Conservation (phyloP, 352 stramenopile genomes). For the Phytophthora niederhauseri region DNA sequence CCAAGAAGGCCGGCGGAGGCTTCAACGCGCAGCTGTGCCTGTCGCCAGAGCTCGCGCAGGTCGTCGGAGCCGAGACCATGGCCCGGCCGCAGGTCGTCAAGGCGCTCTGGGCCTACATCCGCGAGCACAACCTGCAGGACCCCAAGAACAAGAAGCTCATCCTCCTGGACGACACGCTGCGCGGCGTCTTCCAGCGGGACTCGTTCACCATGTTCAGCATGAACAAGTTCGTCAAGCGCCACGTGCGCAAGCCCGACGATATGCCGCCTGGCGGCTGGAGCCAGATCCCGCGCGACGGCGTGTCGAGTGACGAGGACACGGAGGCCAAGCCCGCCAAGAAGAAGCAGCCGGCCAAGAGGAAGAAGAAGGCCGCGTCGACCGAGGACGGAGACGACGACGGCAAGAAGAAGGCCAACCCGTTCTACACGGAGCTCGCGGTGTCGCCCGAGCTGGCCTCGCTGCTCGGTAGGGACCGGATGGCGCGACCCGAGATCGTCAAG, state of each 20-base stretch:
- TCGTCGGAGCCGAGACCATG: slow-evolving; percentile 89
- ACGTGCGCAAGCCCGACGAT: slow-evolving; percentile 78
- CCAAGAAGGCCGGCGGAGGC: slow-evolving; percentile 44
- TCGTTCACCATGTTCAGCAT: slow-evolving; percentile 91
- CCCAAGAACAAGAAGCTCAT: slow-evolving; percentile 95
- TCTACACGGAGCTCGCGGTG: slow-evolving; percentile 78
- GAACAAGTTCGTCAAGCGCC: slow-evolving; percentile 90
- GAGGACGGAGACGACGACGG: slow-evolving; percentile 50
- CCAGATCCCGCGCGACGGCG: slow-evolving; percentile 76
- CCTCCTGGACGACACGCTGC: slow-evolving; percentile 88
- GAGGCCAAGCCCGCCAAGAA: slow-evolving; percentile 68
- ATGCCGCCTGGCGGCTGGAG: slow-evolving; percentile 69
- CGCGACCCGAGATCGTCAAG: slow-evolving; percentile 94
- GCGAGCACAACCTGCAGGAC: slow-evolving; percentile 95
- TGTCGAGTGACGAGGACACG: slow-evolving; percentile 84
- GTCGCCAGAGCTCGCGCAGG: slow-evolving; percentile 74
- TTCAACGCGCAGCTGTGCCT: slow-evolving; percentile 83
- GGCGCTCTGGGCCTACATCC: slow-evolving; percentile 97
- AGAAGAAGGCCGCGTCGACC: slow-evolving; percentile 55
- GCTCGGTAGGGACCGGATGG: slow-evolving; percentile 80
- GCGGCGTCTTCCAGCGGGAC: slow-evolving; percentile 78
- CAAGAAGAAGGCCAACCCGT: slow-evolving; percentile 74
- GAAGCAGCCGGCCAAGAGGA: slow-evolving; percentile 49
- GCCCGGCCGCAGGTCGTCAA: slow-evolving; percentile 95
- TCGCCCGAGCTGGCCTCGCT: slow-evolving; percentile 82